Evolutionary conservation across 306 rosid species (phyloP).

Genomic region (Prunus dulcis): DNA sequence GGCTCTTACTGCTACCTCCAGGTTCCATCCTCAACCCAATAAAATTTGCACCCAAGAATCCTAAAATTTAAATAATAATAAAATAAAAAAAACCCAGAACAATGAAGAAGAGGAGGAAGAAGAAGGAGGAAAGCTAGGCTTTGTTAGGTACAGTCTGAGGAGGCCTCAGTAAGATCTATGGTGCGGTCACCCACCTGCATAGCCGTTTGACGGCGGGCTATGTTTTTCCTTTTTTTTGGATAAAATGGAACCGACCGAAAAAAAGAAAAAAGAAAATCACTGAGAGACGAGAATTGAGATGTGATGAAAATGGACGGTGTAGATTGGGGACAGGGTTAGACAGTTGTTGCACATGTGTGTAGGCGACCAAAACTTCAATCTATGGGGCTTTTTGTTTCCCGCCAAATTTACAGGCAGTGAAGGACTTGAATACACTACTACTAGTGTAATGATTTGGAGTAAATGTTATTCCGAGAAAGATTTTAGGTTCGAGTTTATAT

Average conservation of each 20-base stretch:
- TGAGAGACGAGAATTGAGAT: no score
- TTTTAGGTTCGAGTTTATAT: no score
- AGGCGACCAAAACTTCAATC: no score
- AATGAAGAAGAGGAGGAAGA: background rate
- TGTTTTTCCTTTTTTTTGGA: background rate
- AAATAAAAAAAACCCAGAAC: background rate
- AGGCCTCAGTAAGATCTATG: background rate
- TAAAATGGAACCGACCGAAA: no score
- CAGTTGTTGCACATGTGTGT: no score
- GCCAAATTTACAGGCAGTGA: no score
- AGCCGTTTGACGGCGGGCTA: background rate
- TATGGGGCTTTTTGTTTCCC: no score
- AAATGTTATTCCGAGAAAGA: no score
- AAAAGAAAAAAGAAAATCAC: no score
- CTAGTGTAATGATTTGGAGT: no score
- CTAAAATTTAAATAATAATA: background rate
- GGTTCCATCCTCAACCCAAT: conserved; percentile 43
- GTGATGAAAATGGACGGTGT: background rate
- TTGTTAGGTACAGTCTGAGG: conserved; percentile 16
- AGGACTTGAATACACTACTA: no score
- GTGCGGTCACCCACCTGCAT: conserved; percentile 23
- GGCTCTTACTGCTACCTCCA: conserved; percentile 42
- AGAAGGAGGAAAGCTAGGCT: background rate
- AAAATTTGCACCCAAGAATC: background rate
- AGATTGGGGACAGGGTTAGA: background rate